Base-by-base conservation (phyloP, 2,329 filamentous ascomycete species). In the Monilinia fructicola region DNA sequence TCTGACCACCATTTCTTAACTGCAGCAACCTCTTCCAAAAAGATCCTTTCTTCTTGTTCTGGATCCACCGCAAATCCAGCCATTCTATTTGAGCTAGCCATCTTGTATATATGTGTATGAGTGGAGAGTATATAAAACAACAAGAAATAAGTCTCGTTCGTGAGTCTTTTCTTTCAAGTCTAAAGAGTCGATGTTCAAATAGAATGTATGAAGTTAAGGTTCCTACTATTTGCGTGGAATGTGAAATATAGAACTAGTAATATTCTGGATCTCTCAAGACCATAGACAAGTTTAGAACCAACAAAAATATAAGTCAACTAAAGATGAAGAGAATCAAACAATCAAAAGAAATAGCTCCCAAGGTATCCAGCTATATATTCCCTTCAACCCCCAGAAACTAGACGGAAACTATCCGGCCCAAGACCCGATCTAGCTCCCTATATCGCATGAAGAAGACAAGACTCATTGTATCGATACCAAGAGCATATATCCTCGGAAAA, bases 1-100 rank as follows among this genome's bases (percentile, higher is more conserved):
- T 96, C 91, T 64, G 83, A 85, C 95, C 95, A 99, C 95, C 95
- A 99, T 79, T 90, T 82, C 86, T 97, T 92, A 73, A 98, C 90
- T 72, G 90, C 87, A 74, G 90, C 87, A 68, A 98, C 92, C 78
- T 99, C 95, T 72, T 90, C 85, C 75, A 87, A 84, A 81, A 76
- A 78, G 42, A 76, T 71, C 67, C 78, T 81, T 68, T 89, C 86
- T 76, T 89, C 87, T 65, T 77, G 73, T 67, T 82, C 80, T 64
- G 83, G 82, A 76, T 87, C 84, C 71, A 87, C 80, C 69, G 84
- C 80, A 72, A 80, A 76, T 76, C 82, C 85, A 66, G 82, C 76
- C 87, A 89, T 89, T 78, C 87, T 88, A 64, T 74, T 63, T 35
- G n/a, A 28, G 66, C 14, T 12, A 60, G 55, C 38, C 61, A 62